Evolutionary conservation across 2,329 filamentous ascomycete species (phyloP), one percentile per base, ranked within the genome.

Genomic region (Colletotrichum coccodes): DNA sequence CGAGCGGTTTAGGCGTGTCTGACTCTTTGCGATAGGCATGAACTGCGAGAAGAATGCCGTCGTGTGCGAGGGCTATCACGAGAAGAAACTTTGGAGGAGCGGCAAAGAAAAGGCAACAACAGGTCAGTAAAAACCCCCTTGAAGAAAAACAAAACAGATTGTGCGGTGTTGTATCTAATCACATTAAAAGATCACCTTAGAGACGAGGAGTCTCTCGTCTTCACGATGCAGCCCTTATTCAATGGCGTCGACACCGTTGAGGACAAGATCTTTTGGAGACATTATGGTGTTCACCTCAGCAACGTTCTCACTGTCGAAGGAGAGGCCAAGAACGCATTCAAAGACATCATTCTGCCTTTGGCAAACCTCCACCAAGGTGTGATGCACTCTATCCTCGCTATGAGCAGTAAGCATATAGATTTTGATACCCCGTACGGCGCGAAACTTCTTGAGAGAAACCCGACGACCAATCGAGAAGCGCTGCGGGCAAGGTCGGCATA

Each of bases 21-120:
- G 62, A 72, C 66, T 54, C 66, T 56, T 32, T 78, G 71, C n/a
- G n/a, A 64, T 65, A 94, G 92, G 93, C 74, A 86, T 94, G 79
- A 97, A 97, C 75, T 97, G 94, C 76, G 92, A 96, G 81, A 97
- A 97, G 85, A 97, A 97, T 78, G 94, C 94, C 9, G 93, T 97
- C 14, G 89, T 95, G 14, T 97, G 94, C 77, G 94, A 97, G 80
- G 94, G 94, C 14, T 97, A 97, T 76, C 93, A 93, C 58, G 92
- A 94, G 70, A 94, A 94, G 77, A 92, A 93, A 67, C 88, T 94
- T 60, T 97, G 94, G 94, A 94, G 91, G 79, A 95, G 93, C 76
- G 94, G 94, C 32, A 94, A 89, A 77, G 92, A 95, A 78, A 91
- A 86, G 76, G 86, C 89, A 38, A 90, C 92, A 82, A 90, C 94